phyloP scores from a whole-genome alignment of 208 protist species.

The Crithidia fasciculata region DNA sequence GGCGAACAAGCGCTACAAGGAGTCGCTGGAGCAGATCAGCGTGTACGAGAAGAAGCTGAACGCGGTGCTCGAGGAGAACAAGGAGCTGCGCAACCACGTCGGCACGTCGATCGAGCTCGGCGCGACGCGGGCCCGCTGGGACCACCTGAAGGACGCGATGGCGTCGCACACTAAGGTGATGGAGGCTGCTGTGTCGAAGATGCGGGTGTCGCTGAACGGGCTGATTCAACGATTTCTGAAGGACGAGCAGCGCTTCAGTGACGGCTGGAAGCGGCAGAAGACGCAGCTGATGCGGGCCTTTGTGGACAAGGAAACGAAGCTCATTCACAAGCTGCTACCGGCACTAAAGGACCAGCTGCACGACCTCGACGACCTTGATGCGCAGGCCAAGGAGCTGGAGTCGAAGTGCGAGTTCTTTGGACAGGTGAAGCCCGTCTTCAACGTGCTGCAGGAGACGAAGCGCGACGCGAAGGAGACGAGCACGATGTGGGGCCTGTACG shows the following conservation, averaged over 20 bases:
- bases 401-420: slow-evolving; percentile 94
- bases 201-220: slow-evolving; percentile 83
- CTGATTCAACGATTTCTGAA: slow-evolving; percentile 90
- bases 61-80: slow-evolving; percentile 86
- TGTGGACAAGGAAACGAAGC: slow-evolving; percentile 57
- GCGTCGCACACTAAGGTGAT: slow-evolving; percentile 92
- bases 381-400: slow-evolving; percentile 68
- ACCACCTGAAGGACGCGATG: slow-evolving; percentile 91
- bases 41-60: slow-evolving; percentile 69
- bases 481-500: slow-evolving; percentile 86
- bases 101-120: slow-evolving; percentile 82
- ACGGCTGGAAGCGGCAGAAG: slow-evolving; percentile 92
- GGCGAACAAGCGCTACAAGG: slow-evolving; percentile 82
- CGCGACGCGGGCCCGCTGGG: slow-evolving; percentile 88
- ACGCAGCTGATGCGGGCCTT: slow-evolving; percentile 64
- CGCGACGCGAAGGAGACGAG: slow-evolving; percentile 71
- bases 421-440: slow-evolving; percentile 79
- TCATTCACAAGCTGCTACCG: slow-evolving; percentile 55
- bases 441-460: slow-evolving; percentile 56
- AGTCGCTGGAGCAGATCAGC: slow-evolving; percentile 63
- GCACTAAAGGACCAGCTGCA: slow-evolving; percentile 82
- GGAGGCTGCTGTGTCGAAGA: slow-evolving; percentile 86
- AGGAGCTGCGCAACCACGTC: slow-evolving; percentile 78
- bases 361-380: slow-evolving; percentile 84
- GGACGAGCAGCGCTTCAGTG: slow-evolving; percentile 90